phyloP scores from a whole-genome alignment of 1,284 basidiomycete genomes.

The Albatrellus sp. region DNA sequence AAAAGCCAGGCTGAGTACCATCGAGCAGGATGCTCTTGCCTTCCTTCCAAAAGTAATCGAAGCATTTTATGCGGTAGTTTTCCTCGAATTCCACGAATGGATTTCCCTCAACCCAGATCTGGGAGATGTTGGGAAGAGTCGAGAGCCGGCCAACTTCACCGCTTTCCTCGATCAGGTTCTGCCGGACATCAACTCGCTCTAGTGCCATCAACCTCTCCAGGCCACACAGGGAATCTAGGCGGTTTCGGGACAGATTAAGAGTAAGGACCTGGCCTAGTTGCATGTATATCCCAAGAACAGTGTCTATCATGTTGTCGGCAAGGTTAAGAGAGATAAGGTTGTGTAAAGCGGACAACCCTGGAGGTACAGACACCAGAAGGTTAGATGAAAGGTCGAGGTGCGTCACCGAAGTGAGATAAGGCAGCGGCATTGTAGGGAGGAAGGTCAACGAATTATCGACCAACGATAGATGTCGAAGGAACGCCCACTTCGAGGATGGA shows the following conservation, averaged over 20 bases:
- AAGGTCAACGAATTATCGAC: conserved; percentile 78
- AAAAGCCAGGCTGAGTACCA: conserved; percentile 61
- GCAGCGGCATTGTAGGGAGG: conserved; percentile 61
- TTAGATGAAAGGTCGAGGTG: conserved; percentile 88
- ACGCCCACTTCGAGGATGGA: conserved; percentile 65
- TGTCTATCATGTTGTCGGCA: conserved; percentile 92
- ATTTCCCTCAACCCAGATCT: conserved; percentile 76
- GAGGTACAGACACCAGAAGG: conserved; percentile 76
- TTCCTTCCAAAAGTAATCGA: conserved; percentile 76
- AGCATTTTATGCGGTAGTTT: conserved; percentile 65
- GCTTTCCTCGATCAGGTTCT: conserved; percentile 73
- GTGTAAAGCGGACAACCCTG: conserved; percentile 62
- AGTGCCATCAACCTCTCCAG: conserved; percentile 79
- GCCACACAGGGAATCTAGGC: conserved; percentile 88
- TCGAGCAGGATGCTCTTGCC: conserved; percentile 65
- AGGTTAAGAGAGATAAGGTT: conserved; percentile 83
- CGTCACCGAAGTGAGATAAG: conserved; percentile 63
- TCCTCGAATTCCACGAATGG: conserved; percentile 64
- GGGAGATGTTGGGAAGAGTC: conserved; percentile 61
- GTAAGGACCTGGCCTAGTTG: conserved; percentile 68
- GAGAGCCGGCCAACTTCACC: conserved; percentile 82
- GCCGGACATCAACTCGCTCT: conserved; percentile 78
- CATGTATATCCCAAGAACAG: conserved; percentile 79
- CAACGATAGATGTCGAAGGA: conserved; percentile 68
- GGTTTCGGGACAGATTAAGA: conserved; percentile 75